Evolutionary conservation across 768 basidiomycete species (phyloP).

Genomic region (Mycena filopes): DNA sequence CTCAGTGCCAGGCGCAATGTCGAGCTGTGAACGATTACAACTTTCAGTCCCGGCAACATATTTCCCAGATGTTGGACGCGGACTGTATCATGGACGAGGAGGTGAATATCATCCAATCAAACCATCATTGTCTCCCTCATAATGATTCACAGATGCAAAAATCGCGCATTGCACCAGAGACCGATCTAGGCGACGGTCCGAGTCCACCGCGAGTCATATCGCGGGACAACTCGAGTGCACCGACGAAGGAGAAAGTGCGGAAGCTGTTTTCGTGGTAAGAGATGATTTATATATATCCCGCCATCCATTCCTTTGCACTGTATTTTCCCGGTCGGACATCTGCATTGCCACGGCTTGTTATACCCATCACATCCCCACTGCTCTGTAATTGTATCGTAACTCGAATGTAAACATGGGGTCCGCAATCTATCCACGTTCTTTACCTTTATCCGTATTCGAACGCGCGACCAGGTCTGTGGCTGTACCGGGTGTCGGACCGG

Average conservation of each 20-base stretch:
- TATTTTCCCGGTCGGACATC: conserved; percentile 25
- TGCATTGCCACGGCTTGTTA: conserved; percentile 27
- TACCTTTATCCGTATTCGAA: background rate
- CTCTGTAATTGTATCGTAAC: conserved; percentile 27
- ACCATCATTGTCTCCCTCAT: background rate
- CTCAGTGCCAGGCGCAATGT: conserved; percentile 82
- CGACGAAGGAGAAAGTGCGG: conserved; percentile 58
- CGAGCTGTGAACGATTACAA: conserved; percentile 67
- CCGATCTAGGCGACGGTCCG: conserved; percentile 54
- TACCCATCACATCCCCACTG: conserved; percentile 26
- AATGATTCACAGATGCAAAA: conserved; percentile 67
- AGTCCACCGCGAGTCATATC: conserved; percentile 33
- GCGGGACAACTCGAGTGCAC: conserved; percentile 33
- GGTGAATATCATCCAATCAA: conserved; percentile 56
- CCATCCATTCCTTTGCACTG: conserved; percentile 18
- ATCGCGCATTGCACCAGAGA: conserved; percentile 65
- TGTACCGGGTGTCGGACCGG: background rate
- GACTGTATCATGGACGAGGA: conserved; percentile 75
- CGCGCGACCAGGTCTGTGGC: background rate
- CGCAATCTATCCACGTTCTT: background rate
- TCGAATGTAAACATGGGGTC: conserved; percentile 20
- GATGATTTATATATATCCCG: conserved; percentile 16
- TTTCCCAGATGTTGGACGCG: conserved; percentile 66
- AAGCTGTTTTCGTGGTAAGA: conserved; percentile 59
- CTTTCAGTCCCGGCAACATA: conserved; percentile 64